A percentile compares a stretch with the other conserved stretches of the same genome.
Conservation (phyloP, 495 filamentous ascomycete species). For the Annulohypoxylon moriforme region DNA sequence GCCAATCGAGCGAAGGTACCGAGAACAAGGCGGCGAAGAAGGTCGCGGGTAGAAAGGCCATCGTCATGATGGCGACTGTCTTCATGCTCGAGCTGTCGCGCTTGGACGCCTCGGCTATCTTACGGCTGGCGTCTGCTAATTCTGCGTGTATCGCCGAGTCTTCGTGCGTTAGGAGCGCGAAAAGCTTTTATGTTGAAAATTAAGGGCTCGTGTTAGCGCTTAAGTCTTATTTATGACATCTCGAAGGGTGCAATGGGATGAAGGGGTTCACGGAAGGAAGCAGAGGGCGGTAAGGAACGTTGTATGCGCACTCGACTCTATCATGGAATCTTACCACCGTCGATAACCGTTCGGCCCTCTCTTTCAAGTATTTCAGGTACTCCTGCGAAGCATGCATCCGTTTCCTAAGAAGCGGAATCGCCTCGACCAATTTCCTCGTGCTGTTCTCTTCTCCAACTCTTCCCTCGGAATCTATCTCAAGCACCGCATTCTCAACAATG, state of each 20-base stretch:
- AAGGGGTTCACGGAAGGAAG: neutral
- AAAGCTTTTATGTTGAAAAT: constrained; percentile 24
- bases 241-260: neutral
- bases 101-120: constrained; percentile 46
- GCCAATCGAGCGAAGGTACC: constrained; percentile 52
- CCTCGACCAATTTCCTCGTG: constrained; percentile 22
- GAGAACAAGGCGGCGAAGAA: constrained; percentile 54
- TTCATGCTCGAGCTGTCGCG: constrained; percentile 54
- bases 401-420: constrained; percentile 35
- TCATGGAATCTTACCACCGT: constrained; percentile 35
- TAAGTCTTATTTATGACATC: neutral
- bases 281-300: neutral
- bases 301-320: neutral
- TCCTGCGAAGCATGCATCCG: constrained; percentile 41
- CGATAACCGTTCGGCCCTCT: constrained; percentile 39
- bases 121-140: constrained; percentile 38
- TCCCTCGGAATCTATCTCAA: neutral
- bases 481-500: constrained; percentile 24
- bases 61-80: constrained; percentile 53
- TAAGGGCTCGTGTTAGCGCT: neutral
- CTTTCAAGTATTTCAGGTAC: constrained; percentile 41
- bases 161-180: constrained; percentile 46
- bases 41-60: constrained; percentile 53
- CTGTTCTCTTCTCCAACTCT: neutral
- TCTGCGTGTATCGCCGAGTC: constrained; percentile 38